Conservation (phyloP, 2,329 filamentous ascomycete genomes). For the Akanthomyces lecanii region DNA sequence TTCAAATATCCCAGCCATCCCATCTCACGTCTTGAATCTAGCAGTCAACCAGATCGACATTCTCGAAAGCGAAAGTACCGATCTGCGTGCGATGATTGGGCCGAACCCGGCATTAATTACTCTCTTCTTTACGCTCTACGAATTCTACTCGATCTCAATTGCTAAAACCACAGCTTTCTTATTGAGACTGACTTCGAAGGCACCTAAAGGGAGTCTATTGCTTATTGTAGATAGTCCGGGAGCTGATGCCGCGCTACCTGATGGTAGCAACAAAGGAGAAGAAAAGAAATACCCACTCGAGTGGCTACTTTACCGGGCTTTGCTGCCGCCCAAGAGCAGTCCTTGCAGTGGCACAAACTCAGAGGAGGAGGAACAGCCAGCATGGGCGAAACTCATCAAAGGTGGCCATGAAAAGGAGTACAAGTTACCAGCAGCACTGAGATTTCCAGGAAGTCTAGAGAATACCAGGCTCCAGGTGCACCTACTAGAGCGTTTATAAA, state of each 20-base stretch:
- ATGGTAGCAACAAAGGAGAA: conserved; percentile 14
- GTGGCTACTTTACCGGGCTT: conserved; percentile 20
- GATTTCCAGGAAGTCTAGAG: conserved; percentile 20
- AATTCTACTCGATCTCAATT: conserved; percentile 20
- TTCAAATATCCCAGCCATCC: conserved; percentile 18
- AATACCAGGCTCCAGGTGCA: conserved; percentile 22
- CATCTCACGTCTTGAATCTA: conserved; percentile 14
- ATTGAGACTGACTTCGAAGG: conserved; percentile 16
- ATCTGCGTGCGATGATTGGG: conserved; percentile 18
- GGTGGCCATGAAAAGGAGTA: conserved; percentile 13
- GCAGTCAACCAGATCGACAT: conserved; percentile 18
- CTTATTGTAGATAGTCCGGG: conserved; percentile 19
- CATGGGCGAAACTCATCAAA: conserved; percentile 20
- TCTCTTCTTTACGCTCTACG: conserved; percentile 21
- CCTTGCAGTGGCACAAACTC: conserved; percentile 1
- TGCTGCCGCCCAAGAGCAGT: conserved; percentile 14
- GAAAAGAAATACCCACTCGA: conserved; percentile 20
- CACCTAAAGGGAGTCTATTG: conserved; percentile 20
- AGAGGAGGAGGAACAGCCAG: conserved; percentile 15
- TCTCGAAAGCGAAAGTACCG: conserved; percentile 14
- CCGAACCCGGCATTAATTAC: conserved; percentile 18
- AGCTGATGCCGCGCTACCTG: conserved; percentile 13
- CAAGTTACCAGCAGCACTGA: conserved; percentile 17
- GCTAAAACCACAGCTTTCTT: conserved; percentile 19
- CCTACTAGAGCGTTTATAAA: conserved; percentile 20